Base-by-base conservation (phyloP, 306 rosid species). In the Begonia masoniana region DNA sequence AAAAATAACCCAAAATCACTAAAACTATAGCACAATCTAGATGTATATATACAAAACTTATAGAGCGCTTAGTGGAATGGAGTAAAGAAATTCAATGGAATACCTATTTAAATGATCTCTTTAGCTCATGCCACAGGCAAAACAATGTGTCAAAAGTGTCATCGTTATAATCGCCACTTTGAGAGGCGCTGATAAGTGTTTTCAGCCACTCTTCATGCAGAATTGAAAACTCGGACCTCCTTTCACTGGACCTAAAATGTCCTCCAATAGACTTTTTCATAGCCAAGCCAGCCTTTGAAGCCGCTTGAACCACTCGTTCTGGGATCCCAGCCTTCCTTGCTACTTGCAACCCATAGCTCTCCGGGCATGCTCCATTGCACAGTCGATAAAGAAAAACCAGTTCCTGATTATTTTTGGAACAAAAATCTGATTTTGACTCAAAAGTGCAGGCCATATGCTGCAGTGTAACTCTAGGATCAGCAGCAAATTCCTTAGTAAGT, bases 361-460 rank as follows among this genome's bases (percentile, higher is more conserved):
- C 94, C 0, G 97, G 97, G 58, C 88, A 85, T 13, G 96, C 74
- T 46, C 97, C 97, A 0, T 80, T 57, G 51, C 81, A 58, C 4
- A 91, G 97, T 52, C 84, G 80, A 52, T 91, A 85, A 5, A 85
- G 81, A 53, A 91, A 91, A 50, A 91, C 88, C 50, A 79, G 69
- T 62, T 85, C 88, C 50, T 75, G 79, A 15, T 73, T 76, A 16
- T 55, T 58, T 55, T 68, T 67, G 58, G 78, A 75, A 59, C 13
- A 7, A 61, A 62, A 56, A 47, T 69, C 78, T 2, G 82, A 68
- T 71, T 71, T 73, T 21, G 88, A 66, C 73, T 70, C 77, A 62
- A 91, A 83, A 51, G 80, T 64, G 67, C 97, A 85, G 53, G 97
- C 92, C 97, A 85, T 91, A 77, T 91, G 97, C 62, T 85, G 91